Conservation (phyloP, 2,329 filamentous ascomycete genomes). For the Hypoxylon sp. region DNA sequence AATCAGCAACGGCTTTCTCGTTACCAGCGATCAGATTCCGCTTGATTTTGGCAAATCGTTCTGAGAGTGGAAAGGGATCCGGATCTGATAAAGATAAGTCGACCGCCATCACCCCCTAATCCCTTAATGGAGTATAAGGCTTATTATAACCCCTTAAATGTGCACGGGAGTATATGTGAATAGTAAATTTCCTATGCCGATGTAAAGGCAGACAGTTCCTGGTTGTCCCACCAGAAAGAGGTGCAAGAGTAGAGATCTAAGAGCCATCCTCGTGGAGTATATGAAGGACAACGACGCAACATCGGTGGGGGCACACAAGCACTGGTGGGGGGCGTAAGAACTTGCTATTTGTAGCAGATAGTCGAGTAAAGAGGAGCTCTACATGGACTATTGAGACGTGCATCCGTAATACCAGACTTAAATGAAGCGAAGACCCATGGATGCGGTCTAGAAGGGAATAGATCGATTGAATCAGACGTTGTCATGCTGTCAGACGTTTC, state of each 20-base stretch:
- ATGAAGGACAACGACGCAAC: constrained; percentile 25
- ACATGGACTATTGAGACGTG: constrained; percentile 35
- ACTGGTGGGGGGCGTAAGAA: constrained; percentile 25
- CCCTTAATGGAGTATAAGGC: constrained; percentile 25
- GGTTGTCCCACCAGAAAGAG: constrained; percentile 19
- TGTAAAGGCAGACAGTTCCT: constrained; percentile 1
- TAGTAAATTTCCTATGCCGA: constrained; percentile 14
- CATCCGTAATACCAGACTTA: constrained; percentile 26
- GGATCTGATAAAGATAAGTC: constrained; percentile 54
- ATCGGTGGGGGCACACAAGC: constrained; percentile 27
- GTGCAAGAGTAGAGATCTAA: constrained; percentile 20
- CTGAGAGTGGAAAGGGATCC: constrained; percentile 58
- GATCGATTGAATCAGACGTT: constrained; percentile 39
- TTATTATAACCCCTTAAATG: constrained; percentile 5
- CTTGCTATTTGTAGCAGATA: constrained; percentile 34
- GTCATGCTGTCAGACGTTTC: constrained; percentile 39
- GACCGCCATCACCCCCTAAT: constrained; percentile 46
- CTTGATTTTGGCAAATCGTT: constrained; percentile 62
- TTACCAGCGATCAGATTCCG: constrained; percentile 57
- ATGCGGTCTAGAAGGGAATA: constrained; percentile 38
- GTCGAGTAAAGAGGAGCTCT: constrained; percentile 24
- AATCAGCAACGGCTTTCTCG: constrained; percentile 57
- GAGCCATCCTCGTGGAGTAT: constrained; percentile 27
- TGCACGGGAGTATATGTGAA: constrained; percentile 12
- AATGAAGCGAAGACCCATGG: constrained; percentile 30